Evolutionary conservation across 345 rosid genomes (phyloP).

Genomic region (Camelina neglecta): DNA sequence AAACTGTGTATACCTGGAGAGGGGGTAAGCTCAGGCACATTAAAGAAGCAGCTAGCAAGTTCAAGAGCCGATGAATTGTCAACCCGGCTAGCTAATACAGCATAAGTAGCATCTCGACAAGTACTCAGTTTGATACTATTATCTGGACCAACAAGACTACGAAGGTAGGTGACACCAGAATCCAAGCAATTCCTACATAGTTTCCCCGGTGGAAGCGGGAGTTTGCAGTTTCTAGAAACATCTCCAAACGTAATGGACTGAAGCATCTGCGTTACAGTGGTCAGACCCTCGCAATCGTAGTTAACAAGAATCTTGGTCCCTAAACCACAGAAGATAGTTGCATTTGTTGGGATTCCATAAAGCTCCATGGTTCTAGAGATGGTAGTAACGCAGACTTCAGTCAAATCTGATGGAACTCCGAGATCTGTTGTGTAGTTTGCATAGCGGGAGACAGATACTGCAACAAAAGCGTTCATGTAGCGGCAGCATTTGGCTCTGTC

Average conservation of each 20-base stretch:
- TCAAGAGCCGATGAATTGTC: conserved; percentile 62
- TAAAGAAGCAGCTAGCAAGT: conserved; percentile 87
- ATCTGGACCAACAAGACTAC: conserved; percentile 58
- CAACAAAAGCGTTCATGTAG: conserved; percentile 85
- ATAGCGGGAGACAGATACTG: conserved; percentile 73
- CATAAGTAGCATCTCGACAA: conserved; percentile 90
- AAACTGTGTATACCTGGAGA: conserved; percentile 53
- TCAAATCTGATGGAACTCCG: conserved; percentile 62
- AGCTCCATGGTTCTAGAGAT: conserved; percentile 73
- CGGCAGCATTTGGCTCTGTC: conserved; percentile 90
- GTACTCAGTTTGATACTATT: conserved; percentile 74
- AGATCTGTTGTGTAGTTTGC: conserved; percentile 73
- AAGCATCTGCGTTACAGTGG: conserved; percentile 78
- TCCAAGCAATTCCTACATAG: conserved; percentile 78
- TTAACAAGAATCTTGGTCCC: conserved; percentile 84
- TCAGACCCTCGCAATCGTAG: conserved; percentile 74
- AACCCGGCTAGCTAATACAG: conserved; percentile 75
- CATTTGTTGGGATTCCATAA: conserved; percentile 82
- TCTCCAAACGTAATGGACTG: conserved; percentile 65
- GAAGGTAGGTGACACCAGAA: conserved; percentile 76
- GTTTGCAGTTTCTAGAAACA: conserved; percentile 66
- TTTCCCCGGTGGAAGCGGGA: conserved; percentile 58
- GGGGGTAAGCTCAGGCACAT: conserved; percentile 65
- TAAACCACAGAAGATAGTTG: conserved; percentile 76
- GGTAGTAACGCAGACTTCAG: conserved; percentile 61